phyloP scores from a whole-genome alignment of 2,329 filamentous ascomycete genomes.

The Paraconiothyrium brasiliense region DNA sequence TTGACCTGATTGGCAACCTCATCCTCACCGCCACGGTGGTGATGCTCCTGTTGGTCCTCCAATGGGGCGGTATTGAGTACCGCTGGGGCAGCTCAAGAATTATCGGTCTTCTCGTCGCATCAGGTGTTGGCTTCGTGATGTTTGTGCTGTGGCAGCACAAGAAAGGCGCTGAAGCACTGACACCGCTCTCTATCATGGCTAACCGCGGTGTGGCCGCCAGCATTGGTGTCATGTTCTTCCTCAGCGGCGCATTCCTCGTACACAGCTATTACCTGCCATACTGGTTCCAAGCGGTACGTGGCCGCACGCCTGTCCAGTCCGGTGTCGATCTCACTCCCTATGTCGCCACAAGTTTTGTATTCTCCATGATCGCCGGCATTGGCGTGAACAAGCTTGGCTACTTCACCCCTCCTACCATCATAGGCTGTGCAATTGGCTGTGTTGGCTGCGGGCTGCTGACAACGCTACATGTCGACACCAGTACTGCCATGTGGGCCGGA shows the following conservation, averaged over 20 bases:
- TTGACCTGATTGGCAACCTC: conserved; percentile 57
- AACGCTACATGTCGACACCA: conserved; percentile 50
- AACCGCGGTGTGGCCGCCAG: conserved; percentile 49
- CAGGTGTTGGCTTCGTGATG: conserved; percentile 45
- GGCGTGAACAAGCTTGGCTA: conserved; percentile 38
- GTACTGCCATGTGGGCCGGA: conserved; percentile 54
- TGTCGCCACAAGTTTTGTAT: conserved; percentile 45
- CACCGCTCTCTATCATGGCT: conserved; percentile 48
- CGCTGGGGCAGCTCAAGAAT: conserved; percentile 49
- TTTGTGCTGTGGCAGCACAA: conserved; percentile 39
- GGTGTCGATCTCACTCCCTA: conserved; percentile 57
- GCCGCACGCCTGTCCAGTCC: conserved; percentile 45
- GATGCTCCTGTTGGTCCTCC: conserved; percentile 57
- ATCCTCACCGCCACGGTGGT: conserved; percentile 53
- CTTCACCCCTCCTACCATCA: conserved; percentile 34
- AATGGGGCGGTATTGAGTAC: conserved; percentile 52
- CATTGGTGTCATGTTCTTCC: conserved; percentile 18
- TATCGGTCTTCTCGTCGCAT: conserved; percentile 59
- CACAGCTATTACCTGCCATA: conserved; percentile 59
- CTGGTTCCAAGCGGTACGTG: conserved; percentile 58
- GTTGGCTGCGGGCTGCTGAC: conserved; percentile 54
- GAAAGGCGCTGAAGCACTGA: conserved; percentile 14
- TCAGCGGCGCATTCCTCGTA: conserved; percentile 46
- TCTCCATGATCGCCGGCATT: conserved; percentile 27
- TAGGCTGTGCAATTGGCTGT: neutral